Evolutionary conservation across 2,329 filamentous ascomycete genomes (phyloP), one percentile per base, ranked within the genome.

Genomic region (Diaporthe citrichinensis): DNA sequence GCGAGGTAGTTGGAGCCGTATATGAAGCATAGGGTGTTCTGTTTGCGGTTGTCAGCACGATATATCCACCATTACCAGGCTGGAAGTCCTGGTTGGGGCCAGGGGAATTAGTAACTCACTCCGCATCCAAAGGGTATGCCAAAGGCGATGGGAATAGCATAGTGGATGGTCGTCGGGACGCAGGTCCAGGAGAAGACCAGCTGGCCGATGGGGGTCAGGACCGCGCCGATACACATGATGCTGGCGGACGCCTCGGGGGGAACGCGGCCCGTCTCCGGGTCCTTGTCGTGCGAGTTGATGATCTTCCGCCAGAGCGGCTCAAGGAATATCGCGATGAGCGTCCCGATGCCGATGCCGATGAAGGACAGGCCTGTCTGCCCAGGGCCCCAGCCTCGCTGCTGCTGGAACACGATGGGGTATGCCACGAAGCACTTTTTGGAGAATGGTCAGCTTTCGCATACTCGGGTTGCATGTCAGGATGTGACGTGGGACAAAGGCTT

Each of bases 131-230:
- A 96, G 0, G 93, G 92, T 10, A 96, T 89, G 1, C 94, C 94
- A 1, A 94, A 93, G 0, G 94, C 86, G 69, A 96, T 92, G 1
- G 94, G 93, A 31, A 91, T 87, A 28, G 95, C 92, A 93, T 94
- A 97, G 82, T 95, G 95, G 44, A 97, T 94, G 6, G 90, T 90
- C 0, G 84, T 85, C 0, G 95, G 95, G 0, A 95, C 90, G 76
- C 93, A 95, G 0, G 95, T 98, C 95, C 95, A 98, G 0, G 94
- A 92, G 81, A 98, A 98, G 83, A 93, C 93, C 34, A 98, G 89
- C 83, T 98, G 93, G 23, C 95, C 96, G 4, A 94, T 83, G 0
- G 95, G 94, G 0, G 94, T 92, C 1, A 95, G 86, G 1, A 97
- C 82, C 0, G 94, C 91, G 4, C 94, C 94, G 36, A 98, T 90